A percentile compares a stretch with the other conserved stretches of the same genome.
Evolutionary conservation across 345 rosid species (phyloP).

Genomic region (Camelina hispida): DNA sequence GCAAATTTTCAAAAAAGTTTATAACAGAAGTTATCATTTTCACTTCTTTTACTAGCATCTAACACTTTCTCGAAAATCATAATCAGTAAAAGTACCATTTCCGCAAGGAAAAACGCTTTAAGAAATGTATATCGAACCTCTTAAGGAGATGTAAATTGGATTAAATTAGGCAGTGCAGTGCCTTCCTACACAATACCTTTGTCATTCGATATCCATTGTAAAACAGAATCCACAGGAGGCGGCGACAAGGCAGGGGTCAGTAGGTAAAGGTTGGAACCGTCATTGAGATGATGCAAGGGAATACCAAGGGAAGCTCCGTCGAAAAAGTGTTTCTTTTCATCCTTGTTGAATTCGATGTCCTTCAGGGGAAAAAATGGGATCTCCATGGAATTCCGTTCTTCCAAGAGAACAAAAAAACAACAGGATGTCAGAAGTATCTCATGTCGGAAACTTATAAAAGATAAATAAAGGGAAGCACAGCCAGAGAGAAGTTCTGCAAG

Average conservation of each 20-base stretch:
- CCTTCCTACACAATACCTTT: constrained; percentile 56
- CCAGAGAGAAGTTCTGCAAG: constrained; percentile 20
- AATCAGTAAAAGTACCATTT: constrained; percentile 11
- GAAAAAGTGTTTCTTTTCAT: constrained; percentile 35
- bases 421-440: constrained; percentile 46
- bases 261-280: constrained; percentile 74
- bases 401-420: constrained; percentile 31
- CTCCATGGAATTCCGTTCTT: constrained; percentile 51
- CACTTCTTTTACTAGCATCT: constrained; percentile 25
- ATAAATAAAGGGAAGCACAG: constrained; percentile 3
- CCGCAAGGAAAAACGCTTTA: constrained; percentile 7
- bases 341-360: constrained; percentile 41
- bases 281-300: constrained; percentile 72
- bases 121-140: constrained; percentile 45
- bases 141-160: constrained; percentile 47
- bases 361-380: constrained; percentile 52
- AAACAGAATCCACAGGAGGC: constrained; percentile 65
- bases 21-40: constrained; percentile 17
- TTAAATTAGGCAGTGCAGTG: constrained; percentile 25
- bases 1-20: constrained; percentile 34
- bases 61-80: constrained; percentile 9
- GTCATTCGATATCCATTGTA: constrained; percentile 56
- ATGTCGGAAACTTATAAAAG: constrained; percentile 13
- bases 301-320: constrained; percentile 57
- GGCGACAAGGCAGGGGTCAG: constrained; percentile 74